Conservation (phyloP, 2,329 filamentous ascomycete genomes). For the Colletotrichum paranaense region DNA sequence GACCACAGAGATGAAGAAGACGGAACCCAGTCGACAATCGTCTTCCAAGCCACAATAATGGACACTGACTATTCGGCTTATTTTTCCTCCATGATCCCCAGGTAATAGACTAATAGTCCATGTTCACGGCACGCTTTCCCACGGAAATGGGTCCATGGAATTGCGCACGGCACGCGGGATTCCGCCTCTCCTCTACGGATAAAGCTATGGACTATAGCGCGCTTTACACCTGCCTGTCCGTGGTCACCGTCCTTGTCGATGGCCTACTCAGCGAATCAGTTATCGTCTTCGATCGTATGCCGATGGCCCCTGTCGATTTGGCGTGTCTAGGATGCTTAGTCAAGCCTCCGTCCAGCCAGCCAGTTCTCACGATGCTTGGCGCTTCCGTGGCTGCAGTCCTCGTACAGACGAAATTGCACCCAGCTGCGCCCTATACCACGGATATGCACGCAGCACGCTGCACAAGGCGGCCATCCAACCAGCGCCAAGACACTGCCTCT, state of each 20-base stretch:
- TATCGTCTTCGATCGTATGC: not conserved
- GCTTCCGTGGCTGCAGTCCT: constrained; percentile 19
- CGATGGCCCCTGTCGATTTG: not conserved
- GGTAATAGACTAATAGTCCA: not conserved
- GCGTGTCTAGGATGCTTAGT: constrained; percentile 11
- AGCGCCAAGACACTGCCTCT: constrained; percentile 1
- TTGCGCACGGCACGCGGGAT: constrained; percentile 2
- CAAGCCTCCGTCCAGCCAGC: constrained; percentile 2
- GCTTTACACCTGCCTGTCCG: not conserved
- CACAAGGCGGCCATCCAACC: not conserved
- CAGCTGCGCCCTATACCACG: constrained; percentile 14
- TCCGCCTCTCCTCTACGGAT: not conserved
- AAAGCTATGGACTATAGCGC: not conserved
- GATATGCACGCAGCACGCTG: constrained; percentile 2
- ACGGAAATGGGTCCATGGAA: not conserved
- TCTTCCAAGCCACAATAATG: constrained; percentile 6
- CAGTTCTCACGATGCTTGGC: constrained; percentile 26
- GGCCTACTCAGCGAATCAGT: not conserved
- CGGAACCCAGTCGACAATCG: not conserved
- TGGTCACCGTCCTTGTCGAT: not conserved
- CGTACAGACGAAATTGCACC: constrained; percentile 31
- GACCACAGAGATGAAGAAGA: not conserved
- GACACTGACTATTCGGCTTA: not conserved
- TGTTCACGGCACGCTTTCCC: not conserved
- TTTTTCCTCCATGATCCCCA: not conserved